These are phyloP conservation scores for Trichophyton verrucosum DNA, from an alignment of 2,329 filamentous ascomycete genomes.

Conservation along the genomic window DNA sequence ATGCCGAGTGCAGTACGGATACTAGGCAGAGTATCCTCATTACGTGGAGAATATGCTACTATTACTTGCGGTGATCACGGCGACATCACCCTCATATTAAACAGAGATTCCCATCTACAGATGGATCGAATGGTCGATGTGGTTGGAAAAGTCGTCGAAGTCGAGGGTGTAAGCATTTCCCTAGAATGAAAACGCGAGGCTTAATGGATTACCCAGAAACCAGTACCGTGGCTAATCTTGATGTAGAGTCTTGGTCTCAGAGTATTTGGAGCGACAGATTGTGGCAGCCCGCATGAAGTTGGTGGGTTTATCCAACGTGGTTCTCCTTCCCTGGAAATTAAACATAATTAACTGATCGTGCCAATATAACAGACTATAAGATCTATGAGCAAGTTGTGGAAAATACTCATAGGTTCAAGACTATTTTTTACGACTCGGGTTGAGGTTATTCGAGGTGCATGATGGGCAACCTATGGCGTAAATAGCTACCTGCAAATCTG, in stretches of 20 bases:
- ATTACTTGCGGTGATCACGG: conserved; percentile 62
- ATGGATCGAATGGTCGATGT: conserved; percentile 36
- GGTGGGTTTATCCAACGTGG: conserved; percentile 19
- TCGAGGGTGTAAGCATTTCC: conserved; percentile 23
- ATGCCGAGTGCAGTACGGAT: conserved; percentile 62
- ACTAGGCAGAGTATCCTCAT: conserved; percentile 69
- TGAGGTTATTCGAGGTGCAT: not conserved
- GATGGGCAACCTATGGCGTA: not conserved
- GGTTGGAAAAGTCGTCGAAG: conserved; percentile 35
- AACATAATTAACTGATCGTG: not conserved
- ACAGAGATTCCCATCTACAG: conserved; percentile 41
- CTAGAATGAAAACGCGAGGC: not conserved
- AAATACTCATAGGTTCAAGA: conserved; percentile 65
- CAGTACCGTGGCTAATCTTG: not conserved
- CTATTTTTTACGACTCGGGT: conserved; percentile 55
- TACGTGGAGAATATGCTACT: conserved; percentile 67
- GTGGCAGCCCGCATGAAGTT: conserved; percentile 30
- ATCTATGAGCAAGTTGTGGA: conserved; percentile 72
- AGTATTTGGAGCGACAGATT: conserved; percentile 32
- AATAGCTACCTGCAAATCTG: not conserved
- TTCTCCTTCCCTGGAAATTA: not conserved
- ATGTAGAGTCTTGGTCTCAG: conserved; percentile 29
- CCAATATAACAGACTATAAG: conserved; percentile 50
- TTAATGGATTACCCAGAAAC: not conserved
- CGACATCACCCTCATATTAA: conserved; percentile 59